Percentiles rank a stretch among this genome's conserved stretches.
Conservation (phyloP, 108 stramenopile species). For the Nannochloropsis salina region DNA sequence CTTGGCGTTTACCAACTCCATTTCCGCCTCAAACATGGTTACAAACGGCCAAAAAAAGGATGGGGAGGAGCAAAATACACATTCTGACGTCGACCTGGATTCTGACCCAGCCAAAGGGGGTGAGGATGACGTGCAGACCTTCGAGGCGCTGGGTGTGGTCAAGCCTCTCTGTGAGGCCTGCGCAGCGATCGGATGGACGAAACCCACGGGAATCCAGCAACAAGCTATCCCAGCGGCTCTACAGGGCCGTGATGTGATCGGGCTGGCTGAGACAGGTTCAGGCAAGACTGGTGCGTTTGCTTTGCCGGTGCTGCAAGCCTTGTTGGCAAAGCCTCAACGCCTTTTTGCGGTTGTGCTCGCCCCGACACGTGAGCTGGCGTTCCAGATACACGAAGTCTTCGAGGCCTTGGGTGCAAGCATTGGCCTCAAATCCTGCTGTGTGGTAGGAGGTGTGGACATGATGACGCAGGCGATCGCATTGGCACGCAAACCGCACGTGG, state of each 20-base stretch:
- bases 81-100: too few relatives aligned
- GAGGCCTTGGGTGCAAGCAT: conserved; percentile 81
- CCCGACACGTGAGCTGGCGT: conserved; percentile 97
- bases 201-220: conserved; percentile 84
- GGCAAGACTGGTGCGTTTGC: conserved; percentile 62
- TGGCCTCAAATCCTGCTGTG: conserved; percentile 78
- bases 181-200: conserved; percentile 76
- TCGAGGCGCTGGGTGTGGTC: conserved; percentile 71
- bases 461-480: conserved; percentile 79
- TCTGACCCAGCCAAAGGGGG: conserved; percentile 15
- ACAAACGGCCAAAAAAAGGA: not conserved
- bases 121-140: conserved; percentile 53
- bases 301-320: conserved; percentile 56
- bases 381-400: conserved; percentile 95
- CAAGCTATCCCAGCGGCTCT: conserved; percentile 79
- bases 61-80: too few relatives aligned
- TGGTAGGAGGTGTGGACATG: conserved; percentile 96
- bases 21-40: not conserved
- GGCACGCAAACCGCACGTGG: conserved; percentile 90
- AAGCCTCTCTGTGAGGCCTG: conserved; percentile 72
- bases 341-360: conserved; percentile 81
- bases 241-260: conserved; percentile 63
- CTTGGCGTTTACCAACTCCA: too few relatives aligned
- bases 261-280: conserved; percentile 58
- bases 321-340: conserved; percentile 79